phyloP scores from a whole-genome alignment of 306 rosid genomes.

The Pterocarpus santalinus region DNA sequence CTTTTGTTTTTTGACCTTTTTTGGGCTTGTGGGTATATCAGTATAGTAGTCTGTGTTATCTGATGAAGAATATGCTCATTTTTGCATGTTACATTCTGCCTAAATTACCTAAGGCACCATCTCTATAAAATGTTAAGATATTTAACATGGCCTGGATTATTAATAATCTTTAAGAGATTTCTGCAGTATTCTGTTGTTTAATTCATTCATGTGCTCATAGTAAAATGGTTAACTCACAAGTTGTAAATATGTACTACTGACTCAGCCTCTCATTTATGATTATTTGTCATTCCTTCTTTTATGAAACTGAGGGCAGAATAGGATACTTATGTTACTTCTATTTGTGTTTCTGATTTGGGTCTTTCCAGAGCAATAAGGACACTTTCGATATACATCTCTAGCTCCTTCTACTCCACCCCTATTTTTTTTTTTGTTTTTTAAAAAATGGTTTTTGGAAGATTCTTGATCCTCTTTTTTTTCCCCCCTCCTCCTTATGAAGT shows the following conservation, averaged over 20 bases:
- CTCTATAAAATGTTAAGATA: background rate
- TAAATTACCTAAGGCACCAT: slow-evolving; percentile 13
- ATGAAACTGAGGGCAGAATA: background rate
- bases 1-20: background rate
- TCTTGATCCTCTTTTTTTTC: background rate
- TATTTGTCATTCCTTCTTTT: background rate
- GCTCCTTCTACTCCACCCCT: slow-evolving; percentile 13
- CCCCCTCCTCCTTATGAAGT: background rate
- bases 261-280: background rate
- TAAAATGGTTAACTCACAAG: slow-evolving; percentile 14
- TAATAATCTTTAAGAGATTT: slow-evolving; percentile 11
- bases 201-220: slow-evolving; percentile 7
- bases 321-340: slow-evolving; percentile 21
- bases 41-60: slow-evolving; percentile 17
- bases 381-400: slow-evolving; percentile 5
- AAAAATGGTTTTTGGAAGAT: slow-evolving; percentile 13
- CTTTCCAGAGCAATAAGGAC: slow-evolving; percentile 1
- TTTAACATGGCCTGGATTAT: slow-evolving; percentile 8
- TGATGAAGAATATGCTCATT: background rate
- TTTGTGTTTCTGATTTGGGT: slow-evolving; percentile 22
- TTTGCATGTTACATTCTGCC: background rate
- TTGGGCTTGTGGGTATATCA: slow-evolving; percentile 13
- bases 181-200: background rate
- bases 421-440: background rate
- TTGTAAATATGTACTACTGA: slow-evolving; percentile 19